Percentiles rank a stretch among this genome's conserved stretches.
Conservation (phyloP, 2,329 filamentous ascomycete species). For the Trichoderma simmonsii region DNA sequence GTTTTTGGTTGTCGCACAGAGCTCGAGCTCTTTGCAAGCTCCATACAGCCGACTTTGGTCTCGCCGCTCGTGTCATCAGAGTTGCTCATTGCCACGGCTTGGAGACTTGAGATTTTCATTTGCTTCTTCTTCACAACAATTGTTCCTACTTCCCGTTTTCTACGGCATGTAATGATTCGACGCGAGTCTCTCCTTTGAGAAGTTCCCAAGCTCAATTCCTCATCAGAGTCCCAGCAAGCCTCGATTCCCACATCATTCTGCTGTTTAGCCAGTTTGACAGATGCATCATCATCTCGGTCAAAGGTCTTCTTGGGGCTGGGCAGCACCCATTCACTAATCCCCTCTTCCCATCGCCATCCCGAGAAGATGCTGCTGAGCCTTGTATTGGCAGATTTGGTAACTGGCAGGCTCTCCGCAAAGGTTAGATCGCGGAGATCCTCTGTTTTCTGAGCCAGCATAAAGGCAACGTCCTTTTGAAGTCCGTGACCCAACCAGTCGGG, state of each 20-base stretch:
- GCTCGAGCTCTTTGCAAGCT: not conserved
- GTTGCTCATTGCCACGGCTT: not conserved
- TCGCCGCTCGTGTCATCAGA: not conserved
- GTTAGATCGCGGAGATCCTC: conserved; percentile 52
- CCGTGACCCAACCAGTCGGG: conserved; percentile 33
- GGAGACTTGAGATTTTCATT: not conserved
- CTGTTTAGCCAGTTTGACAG: not conserved
- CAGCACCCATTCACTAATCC: conserved; percentile 40
- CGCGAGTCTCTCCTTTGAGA: not conserved
- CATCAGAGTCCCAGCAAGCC: not conserved
- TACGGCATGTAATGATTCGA: not conserved
- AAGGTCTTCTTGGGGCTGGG: conserved; percentile 17
- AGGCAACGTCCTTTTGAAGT: conserved; percentile 47
- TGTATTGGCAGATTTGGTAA: conserved; percentile 16
- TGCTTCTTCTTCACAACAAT: not conserved
- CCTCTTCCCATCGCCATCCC: conserved; percentile 41
- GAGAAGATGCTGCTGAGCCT: conserved; percentile 29
- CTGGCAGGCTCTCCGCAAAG: conserved; percentile 47
- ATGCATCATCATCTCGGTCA: not conserved
- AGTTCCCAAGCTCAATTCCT: not conserved
- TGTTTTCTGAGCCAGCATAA: conserved; percentile 50
- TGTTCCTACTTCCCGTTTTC: not conserved
- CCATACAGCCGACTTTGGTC: not conserved
- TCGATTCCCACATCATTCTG: not conserved
- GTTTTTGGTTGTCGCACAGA: not conserved